Conservation (phyloP, 164 flowering plant species). For the Akebia trifoliata region DNA sequence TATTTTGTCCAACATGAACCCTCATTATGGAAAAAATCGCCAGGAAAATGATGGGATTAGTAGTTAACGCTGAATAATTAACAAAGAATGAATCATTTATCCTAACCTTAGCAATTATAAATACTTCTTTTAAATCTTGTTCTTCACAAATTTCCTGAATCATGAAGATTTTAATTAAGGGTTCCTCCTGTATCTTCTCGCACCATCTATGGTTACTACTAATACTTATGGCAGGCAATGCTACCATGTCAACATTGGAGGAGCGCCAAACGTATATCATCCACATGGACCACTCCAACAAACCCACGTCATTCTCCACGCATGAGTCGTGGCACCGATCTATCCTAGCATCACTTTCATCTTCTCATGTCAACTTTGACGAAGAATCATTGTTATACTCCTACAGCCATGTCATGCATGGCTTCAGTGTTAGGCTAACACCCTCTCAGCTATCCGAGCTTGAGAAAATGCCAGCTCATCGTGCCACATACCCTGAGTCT, state of each 20-base stretch:
- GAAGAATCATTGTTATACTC: conserved; percentile 17
- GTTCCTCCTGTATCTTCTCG: background rate
- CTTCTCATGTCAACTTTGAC: background rate
- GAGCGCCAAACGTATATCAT: conserved; percentile 12
- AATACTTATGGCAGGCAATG: background rate
- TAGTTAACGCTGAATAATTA: background rate
- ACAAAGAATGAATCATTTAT: background rate
- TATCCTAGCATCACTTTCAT: conserved; percentile 12
- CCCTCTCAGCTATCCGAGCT: conserved; percentile 19
- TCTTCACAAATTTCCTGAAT: background rate
- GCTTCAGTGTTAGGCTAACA: conserved; percentile 23
- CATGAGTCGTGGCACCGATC: conserved; percentile 22
- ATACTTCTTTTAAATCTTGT: too few species aligned
- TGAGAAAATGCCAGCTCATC: conserved; percentile 19
- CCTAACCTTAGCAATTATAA: background rate
- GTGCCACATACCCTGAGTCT: conserved; percentile 10
- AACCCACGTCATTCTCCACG: conserved; percentile 15
- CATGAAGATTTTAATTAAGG: background rate
- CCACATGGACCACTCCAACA: conserved; percentile 14
- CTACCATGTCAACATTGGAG: background rate
- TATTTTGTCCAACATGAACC: too few species aligned
- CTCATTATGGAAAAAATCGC: background rate
- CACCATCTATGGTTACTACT: conserved; percentile 8
- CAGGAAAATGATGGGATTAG: background rate
- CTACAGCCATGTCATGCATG: conserved; percentile 28